Percentiles rank a stretch among this genome's conserved stretches.
Evolutionary conservation across 805 yeast genomes (phyloP).

Genomic region (Saturnispora hagleri): DNA sequence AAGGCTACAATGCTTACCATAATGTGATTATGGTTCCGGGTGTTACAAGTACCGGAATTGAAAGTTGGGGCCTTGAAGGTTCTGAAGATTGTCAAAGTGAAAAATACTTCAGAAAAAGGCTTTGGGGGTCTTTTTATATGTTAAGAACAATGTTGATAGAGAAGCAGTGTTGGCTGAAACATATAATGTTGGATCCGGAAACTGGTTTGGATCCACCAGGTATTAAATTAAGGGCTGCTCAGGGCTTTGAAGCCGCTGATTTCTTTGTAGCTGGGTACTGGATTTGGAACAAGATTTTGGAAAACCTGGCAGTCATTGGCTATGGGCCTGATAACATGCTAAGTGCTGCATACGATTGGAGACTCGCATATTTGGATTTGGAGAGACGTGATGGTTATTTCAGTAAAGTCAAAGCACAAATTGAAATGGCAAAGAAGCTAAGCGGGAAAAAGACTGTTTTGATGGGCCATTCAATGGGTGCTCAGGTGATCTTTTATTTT

Average conservation of each 20-base stretch:
- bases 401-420: conserved; percentile 58
- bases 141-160: conserved; percentile 83
- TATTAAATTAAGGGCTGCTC: conserved; percentile 77
- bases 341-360: conserved; percentile 94
- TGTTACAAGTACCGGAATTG: conserved; percentile 89
- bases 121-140: conserved; percentile 98
- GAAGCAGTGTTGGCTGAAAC: conserved; percentile 89
- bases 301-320: conserved; percentile 87
- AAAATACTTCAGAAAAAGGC: conserved; percentile 77
- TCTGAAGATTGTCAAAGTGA: conserved; percentile 74
- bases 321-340: conserved; percentile 87
- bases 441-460: conserved; percentile 65
- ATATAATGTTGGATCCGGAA: conserved; percentile 76
- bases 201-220: conserved; percentile 92
- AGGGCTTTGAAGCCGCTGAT: conserved; percentile 95
- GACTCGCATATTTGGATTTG: conserved; percentile 79
- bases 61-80: conserved; percentile 81
- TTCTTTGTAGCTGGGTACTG: conserved; percentile 96
- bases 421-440: conserved; percentile 48
- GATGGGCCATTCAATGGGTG: conserved; percentile 94
- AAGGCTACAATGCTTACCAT: conserved; percentile 44
- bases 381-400: conserved; percentile 86
- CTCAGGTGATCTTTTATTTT: conserved; percentile 81
- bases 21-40: conserved; percentile 95
- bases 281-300: conserved; percentile 97